phyloP scores from a whole-genome alignment of 1,284 basidiomycete genomes.

The Schizophyllum amplum region DNA sequence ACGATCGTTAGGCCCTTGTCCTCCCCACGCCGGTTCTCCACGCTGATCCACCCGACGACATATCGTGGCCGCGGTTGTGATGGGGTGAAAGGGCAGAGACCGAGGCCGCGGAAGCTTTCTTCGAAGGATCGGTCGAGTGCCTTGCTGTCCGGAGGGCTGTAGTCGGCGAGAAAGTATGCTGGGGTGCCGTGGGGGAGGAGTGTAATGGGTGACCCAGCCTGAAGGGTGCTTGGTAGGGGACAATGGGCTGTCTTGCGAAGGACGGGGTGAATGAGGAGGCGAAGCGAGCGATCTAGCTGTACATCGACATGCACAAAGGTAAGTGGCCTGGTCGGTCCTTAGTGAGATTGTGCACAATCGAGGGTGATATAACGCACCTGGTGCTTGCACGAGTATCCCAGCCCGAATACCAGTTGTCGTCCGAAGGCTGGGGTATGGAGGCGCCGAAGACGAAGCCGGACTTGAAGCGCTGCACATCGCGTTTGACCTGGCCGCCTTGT shows the following conservation, averaged over 20 bases:
- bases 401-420: conserved; percentile 49
- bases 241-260: conserved; percentile 46
- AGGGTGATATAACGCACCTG: conserved; percentile 25
- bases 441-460: conserved; percentile 53
- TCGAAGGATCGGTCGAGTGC: conserved; percentile 11
- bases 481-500: conserved; percentile 16
- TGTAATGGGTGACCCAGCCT: conserved; percentile 54
- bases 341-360: conserved; percentile 3
- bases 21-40: conserved; percentile 69
- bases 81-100: background rate
- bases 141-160: background rate
- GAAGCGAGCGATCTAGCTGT: conserved; percentile 31
- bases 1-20: conserved; percentile 68
- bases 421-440: conserved; percentile 18
- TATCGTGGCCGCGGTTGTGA: conserved; percentile 21
- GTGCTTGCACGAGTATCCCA: conserved; percentile 49
- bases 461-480: conserved; percentile 37
- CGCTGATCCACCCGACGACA: conserved; percentile 62
- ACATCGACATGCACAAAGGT: conserved; percentile 54
- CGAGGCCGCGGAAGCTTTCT: conserved; percentile 9
- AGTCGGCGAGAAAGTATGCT: conserved; percentile 52
- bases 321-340: conserved; percentile 35
- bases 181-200: conserved; percentile 64
- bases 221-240: conserved; percentile 27
- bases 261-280: conserved; percentile 53